Base-by-base conservation (phyloP, 139 green algal species). In the Limnomonas spitsbergensis region DNA sequence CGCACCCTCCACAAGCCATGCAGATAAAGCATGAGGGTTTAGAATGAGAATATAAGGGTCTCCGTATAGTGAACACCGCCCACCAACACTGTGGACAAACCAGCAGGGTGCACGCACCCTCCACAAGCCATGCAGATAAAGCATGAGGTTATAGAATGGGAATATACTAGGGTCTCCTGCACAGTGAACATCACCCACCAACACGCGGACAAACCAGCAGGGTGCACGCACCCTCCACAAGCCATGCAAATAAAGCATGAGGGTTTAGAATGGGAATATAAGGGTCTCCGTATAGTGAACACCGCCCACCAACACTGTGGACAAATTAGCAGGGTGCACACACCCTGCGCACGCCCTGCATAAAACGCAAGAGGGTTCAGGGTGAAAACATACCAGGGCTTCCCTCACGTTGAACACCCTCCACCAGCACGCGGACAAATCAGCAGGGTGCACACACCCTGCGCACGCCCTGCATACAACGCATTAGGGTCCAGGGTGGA, bases 41-140 rank as follows among this genome's bases (percentile, higher is more conserved):
- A 61, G 47, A 14, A 61, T 61, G 47, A 20, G 47, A 61, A 61
- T n/a, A n/a, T n/a, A n/a, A n/a, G n/a, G n/a, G n/a, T n/a, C n/a
- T n/a, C n/a, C n/a, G n/a, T n/a, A n/a, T n/a, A n/a, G n/a, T n/a
- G n/a, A n/a, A n/a, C n/a, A n/a, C n/a, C n/a, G n/a, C n/a, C n/a
- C n/a, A n/a, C n/a, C n/a, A n/a, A n/a, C 6, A 9, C 35, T n/a
- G 24, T n/a, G 42, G 68, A 3, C 35, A 6, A 7, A 42, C 68
- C 35, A 74, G 68, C 9, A 74, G 68, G 68, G 29, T 74, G 29
- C 68, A 74, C 36, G 42, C 4, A 6, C 24, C 9, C 68, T 74
- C 68, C 9, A 74, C 9, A 42, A 74, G 68, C 4, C 35, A 14
- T 61, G 47, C 14, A 20, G 47, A 61, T 14, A 29, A 14, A 61